phyloP scores from a whole-genome alignment of 768 basidiomycete genomes.

The Lactarius indigo region DNA sequence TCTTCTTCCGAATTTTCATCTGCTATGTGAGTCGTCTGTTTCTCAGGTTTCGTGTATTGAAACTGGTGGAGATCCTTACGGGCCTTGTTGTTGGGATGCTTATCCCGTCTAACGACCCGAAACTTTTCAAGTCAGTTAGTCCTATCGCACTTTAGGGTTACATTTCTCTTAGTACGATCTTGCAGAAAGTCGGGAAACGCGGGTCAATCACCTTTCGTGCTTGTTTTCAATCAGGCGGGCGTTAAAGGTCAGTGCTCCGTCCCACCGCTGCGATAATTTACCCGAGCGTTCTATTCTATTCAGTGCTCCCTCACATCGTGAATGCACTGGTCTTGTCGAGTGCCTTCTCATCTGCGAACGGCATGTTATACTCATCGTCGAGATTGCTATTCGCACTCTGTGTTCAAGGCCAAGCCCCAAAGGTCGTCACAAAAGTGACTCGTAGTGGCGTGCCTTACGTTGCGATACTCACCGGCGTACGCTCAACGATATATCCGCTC shows the following conservation, averaged over 20 bases:
- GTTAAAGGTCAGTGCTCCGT: conserved; percentile 19
- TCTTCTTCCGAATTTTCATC: conserved; percentile 24
- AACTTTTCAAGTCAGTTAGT: conserved; percentile 23
- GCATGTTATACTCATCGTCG: conserved; percentile 24
- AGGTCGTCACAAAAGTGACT: conserved; percentile 15
- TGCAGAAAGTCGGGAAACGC: conserved; percentile 21
- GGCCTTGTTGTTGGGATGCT: conserved; percentile 25
- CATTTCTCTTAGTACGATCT: neutral
- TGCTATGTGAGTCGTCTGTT: conserved; percentile 18
- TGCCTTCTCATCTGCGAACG: conserved; percentile 25
- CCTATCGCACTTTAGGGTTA: neutral
- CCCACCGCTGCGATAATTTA: neutral
- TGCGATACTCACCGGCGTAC: conserved; percentile 15
- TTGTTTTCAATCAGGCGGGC: conserved; percentile 24
- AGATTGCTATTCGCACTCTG: conserved; percentile 23
- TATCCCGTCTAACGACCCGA: conserved; percentile 25
- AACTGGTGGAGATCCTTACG: conserved; percentile 17
- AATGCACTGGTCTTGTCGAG: conserved; percentile 24
- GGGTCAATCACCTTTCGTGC: conserved; percentile 25
- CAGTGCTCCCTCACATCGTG: conserved; percentile 24
- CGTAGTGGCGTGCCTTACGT: conserved; percentile 21
- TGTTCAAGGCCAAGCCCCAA: conserved; percentile 24
- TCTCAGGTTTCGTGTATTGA: neutral
- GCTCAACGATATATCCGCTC: neutral
- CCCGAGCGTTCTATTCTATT: neutral